These are phyloP conservation scores for Sphagnum tenellum DNA, from an alignment of 225 moss, liverwort and hornwort genomes.

Conservation along the genomic window DNA sequence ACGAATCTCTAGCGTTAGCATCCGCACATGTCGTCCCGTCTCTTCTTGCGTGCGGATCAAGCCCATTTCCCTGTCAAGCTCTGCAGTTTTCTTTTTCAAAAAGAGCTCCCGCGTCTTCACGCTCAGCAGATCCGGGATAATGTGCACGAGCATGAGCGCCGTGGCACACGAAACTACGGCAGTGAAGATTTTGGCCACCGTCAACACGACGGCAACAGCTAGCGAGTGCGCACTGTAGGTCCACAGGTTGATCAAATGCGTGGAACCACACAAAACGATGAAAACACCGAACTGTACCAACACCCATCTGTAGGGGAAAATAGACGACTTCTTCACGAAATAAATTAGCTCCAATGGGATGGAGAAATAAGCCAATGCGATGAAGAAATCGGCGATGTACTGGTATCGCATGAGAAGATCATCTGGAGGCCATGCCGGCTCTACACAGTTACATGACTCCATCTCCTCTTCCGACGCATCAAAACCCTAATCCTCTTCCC, in stretches of 20 bases:
- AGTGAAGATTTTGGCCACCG: conserved; percentile 3
- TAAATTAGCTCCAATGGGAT: conserved; percentile 7
- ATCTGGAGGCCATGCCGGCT: conserved; percentile 2
- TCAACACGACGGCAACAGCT: conserved; percentile 3
- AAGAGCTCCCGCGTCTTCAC: conserved; percentile 7
- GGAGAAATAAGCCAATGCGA: conserved; percentile 6
- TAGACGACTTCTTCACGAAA: conserved; percentile 7
- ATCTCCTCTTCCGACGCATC: too few relatives aligned
- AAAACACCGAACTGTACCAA: conserved; percentile 6
- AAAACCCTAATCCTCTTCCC: too few relatives aligned
- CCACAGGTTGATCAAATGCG: conserved; percentile 6
- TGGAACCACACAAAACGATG: conserved; percentile 4
- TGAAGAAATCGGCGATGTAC: conserved; percentile 8
- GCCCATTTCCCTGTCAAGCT: conserved; percentile 6
- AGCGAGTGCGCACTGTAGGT: background rate
- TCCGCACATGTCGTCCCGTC: background rate
- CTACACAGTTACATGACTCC: conserved; percentile 2
- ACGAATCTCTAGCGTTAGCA: conserved; percentile 1
- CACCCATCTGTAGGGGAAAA: conserved; percentile 7
- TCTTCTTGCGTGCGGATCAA: conserved; percentile 5
- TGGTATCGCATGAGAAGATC: conserved; percentile 7
- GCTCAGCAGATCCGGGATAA: conserved; percentile 5
- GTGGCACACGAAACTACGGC: conserved; percentile 6
- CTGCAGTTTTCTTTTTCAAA: conserved; percentile 3
- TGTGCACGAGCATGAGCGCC: conserved; percentile 7